Evolutionary conservation across 148 eudicot genomes (phyloP).

Genomic region (Amaranthus cruentus): DNA sequence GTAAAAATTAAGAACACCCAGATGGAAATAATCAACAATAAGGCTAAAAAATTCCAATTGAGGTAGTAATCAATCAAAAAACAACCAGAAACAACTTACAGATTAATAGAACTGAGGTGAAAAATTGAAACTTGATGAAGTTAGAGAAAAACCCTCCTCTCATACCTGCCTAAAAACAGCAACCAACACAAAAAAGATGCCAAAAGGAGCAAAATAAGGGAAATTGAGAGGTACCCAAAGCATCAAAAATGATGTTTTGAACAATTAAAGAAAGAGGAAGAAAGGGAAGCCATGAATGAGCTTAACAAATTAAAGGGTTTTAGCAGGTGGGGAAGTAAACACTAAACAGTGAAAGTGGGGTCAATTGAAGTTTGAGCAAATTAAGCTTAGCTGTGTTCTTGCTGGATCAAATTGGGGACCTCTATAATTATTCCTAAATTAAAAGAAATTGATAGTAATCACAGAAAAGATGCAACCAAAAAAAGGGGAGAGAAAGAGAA

Average conservation of each 20-base stretch:
- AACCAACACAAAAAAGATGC: constrained; percentile 23
- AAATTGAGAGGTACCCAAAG: not conserved
- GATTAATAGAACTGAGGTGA: constrained; percentile 34
- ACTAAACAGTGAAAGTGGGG: not conserved
- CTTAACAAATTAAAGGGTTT: not conserved
- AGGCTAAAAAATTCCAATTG: constrained; percentile 16
- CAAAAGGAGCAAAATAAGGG: constrained; percentile 16
- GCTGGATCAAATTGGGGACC: constrained; percentile 14
- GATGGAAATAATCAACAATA: constrained; percentile 16
- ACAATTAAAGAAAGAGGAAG: constrained; percentile 11
- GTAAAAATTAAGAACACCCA: constrained; percentile 22
- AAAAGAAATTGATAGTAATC: not conserved
- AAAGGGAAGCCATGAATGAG: constrained; percentile 17
- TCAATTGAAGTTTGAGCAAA: not conserved
- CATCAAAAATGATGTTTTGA: constrained; percentile 12
- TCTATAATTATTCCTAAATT: not conserved
- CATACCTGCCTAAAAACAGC: constrained; percentile 19
- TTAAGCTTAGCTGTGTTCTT: constrained; percentile 2
- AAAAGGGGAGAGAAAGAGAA: not conserved
- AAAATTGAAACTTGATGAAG: constrained; percentile 19
- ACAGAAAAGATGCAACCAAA: not conserved
- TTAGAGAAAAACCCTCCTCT: constrained; percentile 19
- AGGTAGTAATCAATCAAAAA: constrained; percentile 14
- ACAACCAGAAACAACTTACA: constrained; percentile 40
- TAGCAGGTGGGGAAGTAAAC: constrained; percentile 3